Evolutionary conservation across 805 yeast genomes (phyloP), one percentile per base, ranked within the genome.

Genomic region (Lipomyces sp.): DNA sequence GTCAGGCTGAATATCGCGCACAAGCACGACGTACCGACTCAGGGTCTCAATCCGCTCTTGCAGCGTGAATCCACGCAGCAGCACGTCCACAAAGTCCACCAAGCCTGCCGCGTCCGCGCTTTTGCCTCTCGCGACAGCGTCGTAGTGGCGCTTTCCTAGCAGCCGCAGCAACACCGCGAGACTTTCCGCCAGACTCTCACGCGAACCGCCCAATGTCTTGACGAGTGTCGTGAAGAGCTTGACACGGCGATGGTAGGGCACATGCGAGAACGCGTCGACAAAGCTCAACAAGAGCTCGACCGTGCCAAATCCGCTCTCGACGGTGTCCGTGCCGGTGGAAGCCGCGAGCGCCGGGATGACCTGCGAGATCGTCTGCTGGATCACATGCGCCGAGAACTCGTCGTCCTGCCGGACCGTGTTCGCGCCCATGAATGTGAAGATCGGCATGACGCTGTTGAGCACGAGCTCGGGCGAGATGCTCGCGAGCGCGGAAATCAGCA

Each of bases 401-500:
- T 93, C 98, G 67, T 93, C 98, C 70, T 93, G 96, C 63, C 96
- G 83, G 45, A 93, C 80, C 13, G 97, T 90, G 63, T 89, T 95
- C 11, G 98, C 95, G 53, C 98, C 98, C 98, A 93, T 93, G 63
- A 93, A 93, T 1, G 98, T 93, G 74, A 93, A 93, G 45, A 93
- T 91, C n/a, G 98, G 98, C 98, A 93, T 93, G 7, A 93, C 96
- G 1, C 96, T 86, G 70, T 93, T 98, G 47, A 93, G 73, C 26
- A 93, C 89, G 28, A 85, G 80, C 63, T 91, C 97, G 7, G 98
- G 96, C 11, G 91, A 86, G 49, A 93, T 70, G 0, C 88, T 74
- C 0, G 98, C 98, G 59, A 93, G 72, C 43, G 88, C 84, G 2
- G 97, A 85, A 59, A 93, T 82, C 24, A 93, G 91, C 51, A 91